phyloP scores from a whole-genome alignment of 805 yeast species.

The Starmerella geochares region DNA sequence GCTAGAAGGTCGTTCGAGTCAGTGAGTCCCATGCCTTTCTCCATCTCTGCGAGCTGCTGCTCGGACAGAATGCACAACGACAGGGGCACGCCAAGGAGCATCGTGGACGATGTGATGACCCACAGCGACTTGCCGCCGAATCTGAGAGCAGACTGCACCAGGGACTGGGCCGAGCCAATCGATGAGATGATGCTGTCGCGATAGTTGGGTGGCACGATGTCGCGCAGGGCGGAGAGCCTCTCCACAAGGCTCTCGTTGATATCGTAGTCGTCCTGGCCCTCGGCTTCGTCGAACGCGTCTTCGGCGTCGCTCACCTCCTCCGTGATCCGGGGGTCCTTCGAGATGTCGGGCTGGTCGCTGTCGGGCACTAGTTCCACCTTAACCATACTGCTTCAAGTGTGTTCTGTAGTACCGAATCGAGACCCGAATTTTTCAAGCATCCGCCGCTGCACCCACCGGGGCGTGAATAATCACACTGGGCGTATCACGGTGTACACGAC shows the following conservation, averaged over 20 bases:
- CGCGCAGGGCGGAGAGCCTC: constrained; percentile 83
- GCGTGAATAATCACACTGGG: constrained; percentile 1
- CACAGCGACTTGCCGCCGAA: constrained; percentile 72
- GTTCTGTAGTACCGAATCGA: not conserved
- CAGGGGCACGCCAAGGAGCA: constrained; percentile 86
- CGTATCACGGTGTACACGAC: constrained; percentile 5
- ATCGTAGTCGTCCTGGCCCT: constrained; percentile 56
- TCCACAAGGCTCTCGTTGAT: constrained; percentile 77
- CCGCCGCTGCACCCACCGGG: not conserved
- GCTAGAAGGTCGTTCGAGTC: constrained; percentile 26
- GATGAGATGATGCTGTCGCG: constrained; percentile 42
- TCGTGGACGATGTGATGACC: constrained; percentile 71
- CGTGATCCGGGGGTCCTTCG: constrained; percentile 36
- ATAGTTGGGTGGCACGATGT: constrained; percentile 80
- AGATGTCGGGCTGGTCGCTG: constrained; percentile 33
- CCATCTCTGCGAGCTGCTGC: constrained; percentile 88
- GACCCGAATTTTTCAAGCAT: not conserved
- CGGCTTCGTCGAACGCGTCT: constrained; percentile 41
- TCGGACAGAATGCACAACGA: constrained; percentile 81
- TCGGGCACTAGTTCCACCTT: constrained; percentile 65
- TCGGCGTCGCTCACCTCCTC: constrained; percentile 32
- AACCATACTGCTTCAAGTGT: constrained; percentile 43
- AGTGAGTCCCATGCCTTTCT: constrained; percentile 58
- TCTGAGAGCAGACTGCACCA: constrained; percentile 40
- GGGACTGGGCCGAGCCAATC: constrained; percentile 30